These are phyloP conservation scores for Zasmidium angulare DNA, from an alignment of 2,329 filamentous ascomycete species.

Conservation along the genomic window DNA sequence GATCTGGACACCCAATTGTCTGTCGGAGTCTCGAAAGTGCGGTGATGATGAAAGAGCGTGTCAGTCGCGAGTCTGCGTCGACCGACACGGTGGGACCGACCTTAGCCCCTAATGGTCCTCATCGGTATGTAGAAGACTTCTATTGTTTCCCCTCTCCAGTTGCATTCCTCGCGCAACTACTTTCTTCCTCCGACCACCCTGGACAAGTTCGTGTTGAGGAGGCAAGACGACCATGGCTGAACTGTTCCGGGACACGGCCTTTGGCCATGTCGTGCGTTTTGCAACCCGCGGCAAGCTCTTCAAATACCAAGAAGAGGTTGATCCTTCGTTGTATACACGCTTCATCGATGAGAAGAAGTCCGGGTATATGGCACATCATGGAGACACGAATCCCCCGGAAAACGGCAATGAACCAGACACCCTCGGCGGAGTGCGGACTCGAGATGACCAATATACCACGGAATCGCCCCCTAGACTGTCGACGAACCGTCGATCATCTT, in stretches of 20 bases:
- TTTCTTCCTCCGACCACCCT: background rate
- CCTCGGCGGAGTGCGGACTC: conserved; percentile 28
- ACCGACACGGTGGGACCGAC: background rate
- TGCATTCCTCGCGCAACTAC: background rate
- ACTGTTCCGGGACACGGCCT: conserved; percentile 45
- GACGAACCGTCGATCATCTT: conserved; percentile 17
- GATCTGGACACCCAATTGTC: background rate
- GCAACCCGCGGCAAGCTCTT: conserved; percentile 44
- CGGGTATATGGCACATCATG: conserved; percentile 48
- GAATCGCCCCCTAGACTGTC: conserved; percentile 9
- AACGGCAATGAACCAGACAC: conserved; percentile 30
- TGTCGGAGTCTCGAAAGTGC: background rate
- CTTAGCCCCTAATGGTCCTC: background rate
- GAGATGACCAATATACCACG: conserved; percentile 17
- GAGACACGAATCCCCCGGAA: conserved; percentile 38
- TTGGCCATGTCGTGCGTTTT: conserved; percentile 49
- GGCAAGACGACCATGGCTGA: conserved; percentile 30
- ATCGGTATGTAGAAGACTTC: background rate
- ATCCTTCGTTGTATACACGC: conserved; percentile 49
- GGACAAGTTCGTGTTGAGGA: background rate
- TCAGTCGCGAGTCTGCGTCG: background rate
- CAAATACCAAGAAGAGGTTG: conserved; percentile 49
- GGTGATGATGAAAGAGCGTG: background rate
- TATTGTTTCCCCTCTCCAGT: background rate
- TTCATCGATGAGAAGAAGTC: conserved; percentile 54